Evolutionary conservation across 805 yeast genomes (phyloP).

Genomic region (Saccharomyces mikatae): DNA sequence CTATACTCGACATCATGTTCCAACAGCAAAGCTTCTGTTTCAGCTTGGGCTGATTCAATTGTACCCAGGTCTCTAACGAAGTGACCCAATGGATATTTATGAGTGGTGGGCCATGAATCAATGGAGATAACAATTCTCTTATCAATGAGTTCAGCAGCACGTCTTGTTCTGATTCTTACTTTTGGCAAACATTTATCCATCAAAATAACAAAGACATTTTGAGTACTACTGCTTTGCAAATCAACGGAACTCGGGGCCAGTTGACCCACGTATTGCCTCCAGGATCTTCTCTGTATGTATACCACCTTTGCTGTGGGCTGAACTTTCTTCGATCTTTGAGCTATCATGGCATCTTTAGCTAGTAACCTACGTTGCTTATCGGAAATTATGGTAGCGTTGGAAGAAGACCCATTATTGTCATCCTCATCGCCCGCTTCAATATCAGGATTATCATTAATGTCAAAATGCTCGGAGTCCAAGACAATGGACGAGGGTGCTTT

Average conservation of each 20-base stretch:
- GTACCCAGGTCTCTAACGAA: slow-evolving; percentile 85
- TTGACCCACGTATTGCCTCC: slow-evolving; percentile 96
- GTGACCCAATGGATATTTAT: slow-evolving; percentile 90
- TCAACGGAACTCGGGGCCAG: slow-evolving; percentile 70
- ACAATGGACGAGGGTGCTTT: slow-evolving; percentile 73
- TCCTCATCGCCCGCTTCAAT: slow-evolving; percentile 39
- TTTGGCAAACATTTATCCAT: slow-evolving; percentile 88
- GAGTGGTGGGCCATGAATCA: slow-evolving; percentile 83
- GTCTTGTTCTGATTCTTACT: slow-evolving; percentile 77
- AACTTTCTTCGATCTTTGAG: slow-evolving; percentile 43
- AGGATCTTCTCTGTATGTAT: slow-evolving; percentile 78
- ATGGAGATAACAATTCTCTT: slow-evolving; percentile 87
- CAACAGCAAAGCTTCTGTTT: slow-evolving; percentile 84
- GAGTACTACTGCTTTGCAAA: slow-evolving; percentile 51
- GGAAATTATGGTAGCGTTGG: slow-evolving; percentile 37
- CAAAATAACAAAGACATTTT: slow-evolving; percentile 73
- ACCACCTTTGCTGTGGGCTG: slow-evolving; percentile 95
- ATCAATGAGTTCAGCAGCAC: slow-evolving; percentile 74
- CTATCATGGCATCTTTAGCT: slow-evolving; percentile 67
- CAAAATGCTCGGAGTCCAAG: slow-evolving; percentile 63
- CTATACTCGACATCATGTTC: slow-evolving; percentile 96
- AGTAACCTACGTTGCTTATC: slow-evolving; percentile 47
- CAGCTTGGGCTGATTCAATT: slow-evolving; percentile 87
- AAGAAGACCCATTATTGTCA: slow-evolving; percentile 36
- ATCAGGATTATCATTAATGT: slow-evolving; percentile 53